These are phyloP conservation scores for Delphinella strobiligena DNA, from an alignment of 2,329 filamentous ascomycete species.

Conservation along the genomic window DNA sequence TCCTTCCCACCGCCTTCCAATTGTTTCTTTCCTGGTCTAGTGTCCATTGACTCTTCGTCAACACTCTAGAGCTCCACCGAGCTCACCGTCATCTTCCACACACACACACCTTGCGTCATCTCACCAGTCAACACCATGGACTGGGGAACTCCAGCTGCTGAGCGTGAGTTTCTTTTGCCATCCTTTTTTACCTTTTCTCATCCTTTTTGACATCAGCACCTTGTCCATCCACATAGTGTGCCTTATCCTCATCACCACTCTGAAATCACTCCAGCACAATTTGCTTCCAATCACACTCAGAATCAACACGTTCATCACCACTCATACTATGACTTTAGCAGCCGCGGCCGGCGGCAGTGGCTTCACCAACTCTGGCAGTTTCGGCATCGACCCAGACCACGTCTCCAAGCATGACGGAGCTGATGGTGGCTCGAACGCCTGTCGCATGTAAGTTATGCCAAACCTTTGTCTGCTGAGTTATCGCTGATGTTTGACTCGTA, in stretches of 20 bases:
- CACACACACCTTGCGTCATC: too few relatives aligned
- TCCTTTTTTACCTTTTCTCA: background rate
- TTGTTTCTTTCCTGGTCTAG: too few relatives aligned
- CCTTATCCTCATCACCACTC: too few relatives aligned
- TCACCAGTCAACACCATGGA: background rate
- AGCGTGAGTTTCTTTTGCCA: background rate
- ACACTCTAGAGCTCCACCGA: too few relatives aligned
- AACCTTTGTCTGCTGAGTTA: background rate
- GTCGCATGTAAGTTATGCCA: slow-evolving; percentile 27
- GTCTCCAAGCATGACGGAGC: slow-evolving; percentile 5
- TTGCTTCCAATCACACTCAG: too few relatives aligned
- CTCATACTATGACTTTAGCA: background rate
- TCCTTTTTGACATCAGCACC: background rate
- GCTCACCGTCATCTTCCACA: too few relatives aligned
- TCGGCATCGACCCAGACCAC: background rate
- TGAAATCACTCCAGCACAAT: too few relatives aligned
- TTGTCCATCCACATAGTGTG: too few relatives aligned
- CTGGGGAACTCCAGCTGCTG: background rate
- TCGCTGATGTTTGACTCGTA: slow-evolving; percentile 12
- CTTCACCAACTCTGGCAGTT: too few relatives aligned
- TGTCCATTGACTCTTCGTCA: too few relatives aligned
- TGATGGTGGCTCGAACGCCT: slow-evolving; percentile 16
- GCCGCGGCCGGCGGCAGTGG: background rate
- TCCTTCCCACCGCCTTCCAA: too few relatives aligned
- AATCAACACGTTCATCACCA: background rate